Percentiles rank a stretch among this genome's conserved stretches.
Evolutionary conservation across 208 protist species (phyloP).

Genomic region (Leishmania braziliensis): DNA sequence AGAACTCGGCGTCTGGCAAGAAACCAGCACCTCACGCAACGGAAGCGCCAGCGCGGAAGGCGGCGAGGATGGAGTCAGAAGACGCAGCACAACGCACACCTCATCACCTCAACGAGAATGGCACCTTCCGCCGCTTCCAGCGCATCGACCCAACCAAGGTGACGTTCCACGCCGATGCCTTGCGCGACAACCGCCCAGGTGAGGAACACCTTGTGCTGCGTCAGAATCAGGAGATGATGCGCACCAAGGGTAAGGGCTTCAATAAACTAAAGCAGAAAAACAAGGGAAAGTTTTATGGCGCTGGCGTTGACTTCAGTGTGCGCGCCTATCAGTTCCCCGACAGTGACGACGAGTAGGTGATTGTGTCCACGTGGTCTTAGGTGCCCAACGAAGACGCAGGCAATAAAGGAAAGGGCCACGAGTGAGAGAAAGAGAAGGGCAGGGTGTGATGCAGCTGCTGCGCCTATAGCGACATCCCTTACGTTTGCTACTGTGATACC

Average conservation of each 20-base stretch:
- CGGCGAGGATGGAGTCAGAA: conserved; percentile 12
- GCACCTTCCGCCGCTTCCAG: conserved; percentile 67
- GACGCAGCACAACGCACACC: conserved; percentile 15
- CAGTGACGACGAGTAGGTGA: conserved; percentile 68
- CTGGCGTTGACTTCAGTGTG: conserved; percentile 72
- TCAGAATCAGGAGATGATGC: conserved; percentile 92
- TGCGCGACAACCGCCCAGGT: conserved; percentile 69
- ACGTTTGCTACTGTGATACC: background rate
- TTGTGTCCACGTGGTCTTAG: background rate
- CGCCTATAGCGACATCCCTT: background rate
- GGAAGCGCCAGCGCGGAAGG: conserved; percentile 34
- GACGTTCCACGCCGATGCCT: conserved; percentile 50
- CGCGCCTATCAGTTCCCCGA: conserved; percentile 85
- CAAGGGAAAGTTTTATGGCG: conserved; percentile 86
- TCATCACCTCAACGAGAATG: conserved; percentile 46
- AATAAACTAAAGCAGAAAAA: conserved; percentile 93
- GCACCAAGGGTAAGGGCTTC: conserved; percentile 81
- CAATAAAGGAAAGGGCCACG: background rate
- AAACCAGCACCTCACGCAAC: conserved; percentile 9
- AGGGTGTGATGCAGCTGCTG: background rate
- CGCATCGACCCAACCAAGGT: conserved; percentile 80
- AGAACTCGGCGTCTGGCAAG: conserved; percentile 35
- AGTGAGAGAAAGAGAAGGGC: background rate
- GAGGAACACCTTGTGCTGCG: conserved; percentile 70
- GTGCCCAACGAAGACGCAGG: background rate